These are phyloP conservation scores for Ceratocystis lukuohia DNA, from an alignment of 2,329 filamentous ascomycete genomes.

Conservation along the genomic window DNA sequence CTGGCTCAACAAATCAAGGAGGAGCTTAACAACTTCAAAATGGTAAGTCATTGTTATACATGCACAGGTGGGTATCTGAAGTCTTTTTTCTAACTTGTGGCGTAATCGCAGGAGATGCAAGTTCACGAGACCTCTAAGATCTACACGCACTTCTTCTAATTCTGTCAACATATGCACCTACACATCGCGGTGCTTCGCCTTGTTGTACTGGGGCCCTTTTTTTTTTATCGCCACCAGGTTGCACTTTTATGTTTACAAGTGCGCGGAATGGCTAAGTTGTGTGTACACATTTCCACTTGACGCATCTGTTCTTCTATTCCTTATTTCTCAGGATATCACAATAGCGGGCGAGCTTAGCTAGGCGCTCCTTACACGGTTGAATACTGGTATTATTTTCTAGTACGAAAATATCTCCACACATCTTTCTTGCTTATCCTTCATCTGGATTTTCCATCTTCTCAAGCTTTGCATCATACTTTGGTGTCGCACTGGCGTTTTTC, in stretches of 20 bases:
- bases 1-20: slow-evolving; percentile 98
- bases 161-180: slow-evolving; percentile 27
- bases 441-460: neutral
- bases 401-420: slow-evolving; percentile 14
- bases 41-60: slow-evolving; percentile 48
- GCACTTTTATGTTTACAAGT: no score
- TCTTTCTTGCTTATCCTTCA: slow-evolving; percentile 19
- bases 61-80: neutral
- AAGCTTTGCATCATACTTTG: slow-evolving; percentile 18
- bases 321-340: neutral
- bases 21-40: slow-evolving; percentile 98
- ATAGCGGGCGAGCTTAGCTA: neutral
- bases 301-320: slow-evolving; percentile 8
- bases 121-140: slow-evolving; percentile 98
- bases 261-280: neutral
- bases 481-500: slow-evolving; percentile 18
- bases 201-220: neutral
- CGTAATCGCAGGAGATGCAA: slow-evolving; percentile 74
- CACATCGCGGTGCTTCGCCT: slow-evolving; percentile 6
- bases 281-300: neutral
- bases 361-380: slow-evolving; percentile 14
- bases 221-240: neutral
- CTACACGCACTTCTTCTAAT: slow-evolving; percentile 99
- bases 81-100: neutral
- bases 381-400: slow-evolving; percentile 23